phyloP scores from a whole-genome alignment of 1,139 yeast species.

The Arxiozyma slooffiae region DNA sequence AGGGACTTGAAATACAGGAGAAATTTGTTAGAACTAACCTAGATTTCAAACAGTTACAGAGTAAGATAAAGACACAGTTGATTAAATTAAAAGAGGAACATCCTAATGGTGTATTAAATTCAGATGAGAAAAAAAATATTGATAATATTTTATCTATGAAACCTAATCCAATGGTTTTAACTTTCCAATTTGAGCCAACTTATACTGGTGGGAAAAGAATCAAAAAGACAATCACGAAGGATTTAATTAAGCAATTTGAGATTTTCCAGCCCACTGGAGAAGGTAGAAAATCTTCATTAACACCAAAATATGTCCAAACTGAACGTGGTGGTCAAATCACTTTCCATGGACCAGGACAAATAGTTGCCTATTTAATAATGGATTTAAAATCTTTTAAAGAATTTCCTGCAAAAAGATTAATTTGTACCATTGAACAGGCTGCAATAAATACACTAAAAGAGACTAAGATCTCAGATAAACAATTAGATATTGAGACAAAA shows the following conservation, averaged over 20 bases:
- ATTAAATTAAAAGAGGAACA: slow-evolving; percentile 36
- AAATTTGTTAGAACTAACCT: slow-evolving; percentile 50
- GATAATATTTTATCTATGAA: slow-evolving; percentile 41
- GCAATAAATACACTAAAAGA: slow-evolving; percentile 44
- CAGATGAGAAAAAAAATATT: slow-evolving; percentile 40
- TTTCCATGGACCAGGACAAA: slow-evolving; percentile 93
- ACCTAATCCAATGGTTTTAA: slow-evolving; percentile 55
- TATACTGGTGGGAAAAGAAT: slow-evolving; percentile 87
- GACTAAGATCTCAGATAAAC: slow-evolving; percentile 19
- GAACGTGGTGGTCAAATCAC: slow-evolving; percentile 96
- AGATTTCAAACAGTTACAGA: slow-evolving; percentile 48
- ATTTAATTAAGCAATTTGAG: slow-evolving; percentile 27
- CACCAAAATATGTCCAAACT: slow-evolving; percentile 52
- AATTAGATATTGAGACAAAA: slow-evolving; percentile 40
- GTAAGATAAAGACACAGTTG: slow-evolving; percentile 39
- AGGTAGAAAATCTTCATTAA: slow-evolving; percentile 30
- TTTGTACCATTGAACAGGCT: slow-evolving; percentile 57
- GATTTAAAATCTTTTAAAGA: slow-evolving; percentile 56
- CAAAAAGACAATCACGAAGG: slow-evolving; percentile 37
- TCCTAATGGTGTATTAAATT: slow-evolving; percentile 32
- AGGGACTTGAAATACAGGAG: slow-evolving; percentile 58
- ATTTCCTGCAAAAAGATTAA: slow-evolving; percentile 66
- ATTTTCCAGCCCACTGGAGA: slow-evolving; percentile 17
- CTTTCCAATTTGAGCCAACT: slow-evolving; percentile 75
- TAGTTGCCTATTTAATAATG: slow-evolving; percentile 73